Percentiles rank a stretch among this genome's conserved stretches.
Conservation (phyloP, 2,329 filamentous ascomycete genomes). For the Cladosporium sp. region DNA sequence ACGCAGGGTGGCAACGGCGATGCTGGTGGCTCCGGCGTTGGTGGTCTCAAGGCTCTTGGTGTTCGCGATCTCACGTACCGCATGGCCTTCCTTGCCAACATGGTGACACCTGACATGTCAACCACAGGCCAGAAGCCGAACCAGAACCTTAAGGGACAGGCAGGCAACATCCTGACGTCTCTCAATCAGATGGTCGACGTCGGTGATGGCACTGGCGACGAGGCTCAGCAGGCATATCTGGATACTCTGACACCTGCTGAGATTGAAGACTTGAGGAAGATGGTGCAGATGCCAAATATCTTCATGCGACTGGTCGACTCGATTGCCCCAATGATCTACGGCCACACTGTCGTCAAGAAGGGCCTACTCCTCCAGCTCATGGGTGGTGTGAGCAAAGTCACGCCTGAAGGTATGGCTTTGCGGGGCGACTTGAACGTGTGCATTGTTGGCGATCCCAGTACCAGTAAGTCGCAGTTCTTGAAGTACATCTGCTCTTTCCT, state of each 20-base stretch:
- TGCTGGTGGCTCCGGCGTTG: slow-evolving; percentile 79
- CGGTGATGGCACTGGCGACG: slow-evolving; percentile 73
- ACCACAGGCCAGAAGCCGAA: slow-evolving; percentile 71
- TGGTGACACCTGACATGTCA: slow-evolving; percentile 87
- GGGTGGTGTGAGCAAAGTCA: slow-evolving; percentile 91
- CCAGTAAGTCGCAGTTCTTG: slow-evolving; percentile 95
- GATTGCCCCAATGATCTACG: slow-evolving; percentile 94
- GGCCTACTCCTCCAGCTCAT: slow-evolving; percentile 90
- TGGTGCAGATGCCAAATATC: slow-evolving; percentile 95
- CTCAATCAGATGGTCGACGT: slow-evolving; percentile 70
- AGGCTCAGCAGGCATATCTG: slow-evolving; percentile 83
- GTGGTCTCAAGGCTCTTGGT: slow-evolving; percentile 86
- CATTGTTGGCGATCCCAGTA: slow-evolving; percentile 94
- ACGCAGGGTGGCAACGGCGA: slow-evolving; percentile 67
- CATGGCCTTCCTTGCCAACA: slow-evolving; percentile 94
- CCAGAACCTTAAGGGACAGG: slow-evolving; percentile 68
- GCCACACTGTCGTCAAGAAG: slow-evolving; percentile 97
- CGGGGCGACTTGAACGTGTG: slow-evolving; percentile 99
- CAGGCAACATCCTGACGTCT: slow-evolving; percentile 80
- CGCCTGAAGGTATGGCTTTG: slow-evolving; percentile 89
- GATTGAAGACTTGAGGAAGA: slow-evolving; percentile 84
- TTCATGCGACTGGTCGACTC: slow-evolving; percentile 91
- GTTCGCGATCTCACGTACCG: slow-evolving; percentile 94
- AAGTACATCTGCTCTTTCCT: slow-evolving; percentile 97
- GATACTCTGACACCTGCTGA: slow-evolving; percentile 82